These are phyloP conservation scores for Ganoderma boninense DNA, from an alignment of 1,284 basidiomycete species.

Conservation along the genomic window DNA sequence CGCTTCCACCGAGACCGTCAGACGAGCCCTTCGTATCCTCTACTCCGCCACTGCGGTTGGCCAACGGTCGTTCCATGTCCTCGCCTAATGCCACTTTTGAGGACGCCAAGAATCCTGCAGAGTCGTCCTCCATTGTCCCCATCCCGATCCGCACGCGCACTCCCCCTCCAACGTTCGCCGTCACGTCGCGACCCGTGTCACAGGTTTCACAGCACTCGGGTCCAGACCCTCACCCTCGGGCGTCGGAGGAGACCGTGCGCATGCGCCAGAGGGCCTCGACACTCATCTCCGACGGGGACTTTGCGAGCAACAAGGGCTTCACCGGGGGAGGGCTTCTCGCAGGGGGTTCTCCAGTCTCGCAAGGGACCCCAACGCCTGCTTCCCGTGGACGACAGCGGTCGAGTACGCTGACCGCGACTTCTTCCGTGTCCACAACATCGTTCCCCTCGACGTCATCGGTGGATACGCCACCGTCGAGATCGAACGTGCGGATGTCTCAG, in stretches of 20 bases:
- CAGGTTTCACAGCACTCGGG: conserved; percentile 32
- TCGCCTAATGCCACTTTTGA: conserved; percentile 37
- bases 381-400: conserved; percentile 30
- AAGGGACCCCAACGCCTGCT: conserved; percentile 5
- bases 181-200: conserved; percentile 65
- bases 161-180: conserved; percentile 69
- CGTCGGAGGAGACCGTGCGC: conserved; percentile 28
- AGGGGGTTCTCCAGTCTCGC: conserved; percentile 22
- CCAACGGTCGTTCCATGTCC: conserved; percentile 38
- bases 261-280: conserved; percentile 33
- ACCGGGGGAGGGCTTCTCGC: conserved; percentile 41
- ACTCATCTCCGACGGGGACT: conserved; percentile 33
- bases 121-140: conserved; percentile 56
- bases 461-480: conserved; percentile 11
- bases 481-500: conserved; percentile 14
- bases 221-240: conserved; percentile 4
- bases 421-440: conserved; percentile 20
- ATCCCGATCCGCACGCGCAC: conserved; percentile 70
- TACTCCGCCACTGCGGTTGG: conserved; percentile 22
- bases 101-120: conserved; percentile 24
- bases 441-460: conserved; percentile 20
- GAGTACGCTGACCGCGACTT: conserved; percentile 30
- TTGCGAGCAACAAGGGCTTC: conserved; percentile 34
- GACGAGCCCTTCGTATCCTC: conserved; percentile 29
- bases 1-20: conserved; percentile 21